Evolutionary conservation across 441 rosid species (phyloP).

Genomic region (Dalechampia spathulata): DNA sequence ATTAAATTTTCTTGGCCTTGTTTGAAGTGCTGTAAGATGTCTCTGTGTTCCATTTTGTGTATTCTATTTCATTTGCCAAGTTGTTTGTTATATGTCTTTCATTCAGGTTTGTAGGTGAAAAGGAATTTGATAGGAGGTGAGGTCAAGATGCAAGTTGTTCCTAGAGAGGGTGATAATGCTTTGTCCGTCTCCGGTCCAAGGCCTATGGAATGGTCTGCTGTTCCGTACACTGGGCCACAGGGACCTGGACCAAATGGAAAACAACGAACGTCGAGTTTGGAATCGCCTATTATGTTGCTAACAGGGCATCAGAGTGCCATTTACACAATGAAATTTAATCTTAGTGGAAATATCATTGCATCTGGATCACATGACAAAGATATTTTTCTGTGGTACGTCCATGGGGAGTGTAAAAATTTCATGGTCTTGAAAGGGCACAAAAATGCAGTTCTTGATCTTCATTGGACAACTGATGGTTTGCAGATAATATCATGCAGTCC

Average conservation of each 20-base stretch:
- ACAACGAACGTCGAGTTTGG: conserved; percentile 69
- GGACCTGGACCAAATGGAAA: conserved; percentile 54
- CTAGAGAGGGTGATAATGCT: conserved; percentile 58
- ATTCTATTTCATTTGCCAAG: too few species aligned
- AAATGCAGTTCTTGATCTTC: conserved; percentile 85
- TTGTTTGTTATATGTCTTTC: too few species aligned
- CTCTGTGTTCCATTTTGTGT: too few species aligned
- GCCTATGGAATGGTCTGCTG: conserved; percentile 89
- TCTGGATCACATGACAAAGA: conserved; percentile 95
- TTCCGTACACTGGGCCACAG: conserved; percentile 42
- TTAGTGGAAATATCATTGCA: conserved; percentile 70
- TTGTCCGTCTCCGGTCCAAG: conserved; percentile 56
- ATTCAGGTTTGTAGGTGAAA: too few species aligned
- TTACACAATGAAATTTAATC: conserved; percentile 86
- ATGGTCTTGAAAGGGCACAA: conserved; percentile 94
- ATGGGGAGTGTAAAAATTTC: conserved; percentile 87
- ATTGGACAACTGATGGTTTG: conserved; percentile 85
- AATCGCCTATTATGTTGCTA: conserved; percentile 84
- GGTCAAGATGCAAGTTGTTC: conserved; percentile 56
- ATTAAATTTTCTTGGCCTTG: too few species aligned
- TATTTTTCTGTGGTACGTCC: conserved; percentile 77
- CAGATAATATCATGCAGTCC: conserved; percentile 86
- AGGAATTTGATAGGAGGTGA: too few species aligned
- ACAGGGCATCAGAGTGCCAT: conserved; percentile 78
- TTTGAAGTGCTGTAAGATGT: too few species aligned